Conservation (phyloP, 1,284 basidiomycete genomes). For the Ganoderma meredithae region DNA sequence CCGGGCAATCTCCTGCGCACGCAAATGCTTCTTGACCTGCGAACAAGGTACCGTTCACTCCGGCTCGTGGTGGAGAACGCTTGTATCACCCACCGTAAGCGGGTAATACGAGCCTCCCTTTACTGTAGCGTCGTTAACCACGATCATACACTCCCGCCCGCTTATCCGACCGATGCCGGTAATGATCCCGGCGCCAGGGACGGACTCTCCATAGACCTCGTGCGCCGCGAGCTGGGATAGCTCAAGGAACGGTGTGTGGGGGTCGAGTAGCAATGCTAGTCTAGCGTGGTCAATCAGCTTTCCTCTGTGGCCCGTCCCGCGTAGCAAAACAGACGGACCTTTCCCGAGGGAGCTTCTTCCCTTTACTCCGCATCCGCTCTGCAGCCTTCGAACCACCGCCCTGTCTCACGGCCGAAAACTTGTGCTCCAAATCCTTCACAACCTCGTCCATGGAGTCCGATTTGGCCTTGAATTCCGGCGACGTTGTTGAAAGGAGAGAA, state of each 20-base stretch:
- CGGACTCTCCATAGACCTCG: conserved; percentile 83
- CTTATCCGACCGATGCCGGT: conserved; percentile 88
- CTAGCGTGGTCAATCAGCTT: conserved; percentile 42
- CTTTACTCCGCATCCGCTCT: conserved; percentile 79
- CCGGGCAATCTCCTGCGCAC: conserved; percentile 92
- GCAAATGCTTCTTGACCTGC: conserved; percentile 93
- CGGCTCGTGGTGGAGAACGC: background rate
- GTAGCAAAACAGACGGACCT: conserved; percentile 54
- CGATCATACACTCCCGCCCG: conserved; percentile 86
- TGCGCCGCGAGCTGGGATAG: conserved; percentile 88
- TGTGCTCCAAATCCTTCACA: conserved; percentile 68
- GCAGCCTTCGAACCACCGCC: conserved; percentile 77
- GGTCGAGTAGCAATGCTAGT: conserved; percentile 78
- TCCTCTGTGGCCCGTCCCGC: background rate
- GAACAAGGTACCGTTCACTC: conserved; percentile 8
- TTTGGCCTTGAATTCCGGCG: conserved; percentile 75
- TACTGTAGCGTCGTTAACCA: conserved; percentile 94
- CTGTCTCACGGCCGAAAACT: conserved; percentile 60
- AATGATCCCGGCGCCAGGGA: conserved; percentile 92
- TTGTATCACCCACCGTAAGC: conserved; percentile 67
- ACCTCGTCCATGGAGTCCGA: conserved; percentile 72
- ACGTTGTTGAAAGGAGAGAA: conserved; percentile 68
- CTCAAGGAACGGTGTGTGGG: conserved; percentile 90
- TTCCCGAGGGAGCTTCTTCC: conserved; percentile 89
- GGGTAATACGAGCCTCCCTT: conserved; percentile 96